A percentile compares a stretch with the other conserved stretches of the same genome.
Evolutionary conservation across 2,329 filamentous ascomycete genomes (phyloP).

Genomic region (Aspergillus pseudonomiae): DNA sequence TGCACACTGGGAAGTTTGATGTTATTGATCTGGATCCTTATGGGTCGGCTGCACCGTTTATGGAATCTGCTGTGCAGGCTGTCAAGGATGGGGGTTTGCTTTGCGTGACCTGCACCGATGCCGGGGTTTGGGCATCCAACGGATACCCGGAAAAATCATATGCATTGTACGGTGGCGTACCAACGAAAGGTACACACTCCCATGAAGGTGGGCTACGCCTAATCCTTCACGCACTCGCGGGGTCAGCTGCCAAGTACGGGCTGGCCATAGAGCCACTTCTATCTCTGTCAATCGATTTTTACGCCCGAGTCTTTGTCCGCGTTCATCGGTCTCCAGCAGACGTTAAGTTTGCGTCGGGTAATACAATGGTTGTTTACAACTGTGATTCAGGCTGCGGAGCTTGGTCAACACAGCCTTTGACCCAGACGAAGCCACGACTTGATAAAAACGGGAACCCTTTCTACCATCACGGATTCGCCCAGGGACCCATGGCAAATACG

Average conservation of each 20-base stretch:
- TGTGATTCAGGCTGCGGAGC: slow-evolving; percentile 91
- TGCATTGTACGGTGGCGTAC: slow-evolving; percentile 88
- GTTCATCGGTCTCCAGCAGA: slow-evolving; percentile 77
- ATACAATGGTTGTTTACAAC: slow-evolving; percentile 90
- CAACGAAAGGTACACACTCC: slow-evolving; percentile 79
- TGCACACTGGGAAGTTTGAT: slow-evolving; percentile 68
- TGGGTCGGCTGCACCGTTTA: slow-evolving; percentile 87
- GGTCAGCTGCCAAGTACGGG: slow-evolving; percentile 81
- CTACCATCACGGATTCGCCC: slow-evolving; percentile 77
- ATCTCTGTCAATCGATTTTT: slow-evolving; percentile 94
- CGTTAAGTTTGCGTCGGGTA: slow-evolving; percentile 87
- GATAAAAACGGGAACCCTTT: slow-evolving; percentile 73
- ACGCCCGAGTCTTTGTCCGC: slow-evolving; percentile 84
- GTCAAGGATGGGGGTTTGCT: slow-evolving; percentile 86
- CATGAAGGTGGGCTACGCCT: slow-evolving; percentile 89
- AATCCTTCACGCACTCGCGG: slow-evolving; percentile 79
- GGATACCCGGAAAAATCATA: slow-evolving; percentile 94
- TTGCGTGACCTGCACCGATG: slow-evolving; percentile 95
- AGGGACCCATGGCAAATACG: slow-evolving; percentile 68
- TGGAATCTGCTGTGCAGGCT: slow-evolving; percentile 86
- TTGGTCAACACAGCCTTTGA: slow-evolving; percentile 80
- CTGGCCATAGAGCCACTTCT: slow-evolving; percentile 87
- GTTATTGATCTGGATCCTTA: slow-evolving; percentile 97
- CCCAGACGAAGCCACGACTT: slow-evolving; percentile 65
- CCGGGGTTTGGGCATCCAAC: slow-evolving; percentile 90